phyloP scores from a whole-genome alignment of 805 yeast species.

The Cyberlindnera maritima region DNA sequence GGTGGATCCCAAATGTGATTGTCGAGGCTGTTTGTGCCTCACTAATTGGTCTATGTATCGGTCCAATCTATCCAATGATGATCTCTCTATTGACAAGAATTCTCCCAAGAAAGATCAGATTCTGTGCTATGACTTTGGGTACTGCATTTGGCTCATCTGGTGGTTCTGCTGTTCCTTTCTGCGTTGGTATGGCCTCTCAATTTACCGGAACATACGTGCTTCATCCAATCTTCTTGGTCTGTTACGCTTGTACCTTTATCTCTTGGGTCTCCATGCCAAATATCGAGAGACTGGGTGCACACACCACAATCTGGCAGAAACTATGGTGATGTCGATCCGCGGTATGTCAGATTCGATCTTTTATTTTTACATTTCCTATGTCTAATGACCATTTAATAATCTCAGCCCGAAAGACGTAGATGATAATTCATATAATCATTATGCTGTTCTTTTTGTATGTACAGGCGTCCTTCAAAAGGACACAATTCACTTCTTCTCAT shows the following conservation, averaged over 20 bases:
- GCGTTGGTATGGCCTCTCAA: slow-evolving; percentile 49
- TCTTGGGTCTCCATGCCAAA: slow-evolving; percentile 45
- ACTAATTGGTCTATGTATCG: slow-evolving; percentile 50
- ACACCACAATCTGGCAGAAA: slow-evolving; percentile 22
- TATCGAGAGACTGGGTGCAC: slow-evolving; percentile 33
- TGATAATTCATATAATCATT: neutral
- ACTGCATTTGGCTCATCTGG: slow-evolving; percentile 58
- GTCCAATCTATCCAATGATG: slow-evolving; percentile 58
- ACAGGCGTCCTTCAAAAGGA: too few species aligned
- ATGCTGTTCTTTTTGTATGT: neutral
- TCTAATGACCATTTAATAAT: neutral
- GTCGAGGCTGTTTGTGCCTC: slow-evolving; percentile 46
- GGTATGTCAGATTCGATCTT: neutral
- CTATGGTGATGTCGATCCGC: slow-evolving; percentile 16
- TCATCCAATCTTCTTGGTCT: slow-evolving; percentile 44
- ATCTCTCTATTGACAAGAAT: slow-evolving; percentile 42
- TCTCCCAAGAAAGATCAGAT: slow-evolving; percentile 50
- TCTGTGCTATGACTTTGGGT: slow-evolving; percentile 46
- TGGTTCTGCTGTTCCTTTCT: slow-evolving; percentile 54
- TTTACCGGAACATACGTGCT: slow-evolving; percentile 45
- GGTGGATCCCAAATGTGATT: slow-evolving; percentile 45
- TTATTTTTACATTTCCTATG: neutral
- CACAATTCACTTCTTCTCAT: slow-evolving; percentile 7
- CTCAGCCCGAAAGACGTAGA: neutral
- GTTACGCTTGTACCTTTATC: slow-evolving; percentile 33